These are phyloP conservation scores for Monosporascus sp. DNA, from an alignment of 2,329 filamentous ascomycete species.

Conservation along the genomic window DNA sequence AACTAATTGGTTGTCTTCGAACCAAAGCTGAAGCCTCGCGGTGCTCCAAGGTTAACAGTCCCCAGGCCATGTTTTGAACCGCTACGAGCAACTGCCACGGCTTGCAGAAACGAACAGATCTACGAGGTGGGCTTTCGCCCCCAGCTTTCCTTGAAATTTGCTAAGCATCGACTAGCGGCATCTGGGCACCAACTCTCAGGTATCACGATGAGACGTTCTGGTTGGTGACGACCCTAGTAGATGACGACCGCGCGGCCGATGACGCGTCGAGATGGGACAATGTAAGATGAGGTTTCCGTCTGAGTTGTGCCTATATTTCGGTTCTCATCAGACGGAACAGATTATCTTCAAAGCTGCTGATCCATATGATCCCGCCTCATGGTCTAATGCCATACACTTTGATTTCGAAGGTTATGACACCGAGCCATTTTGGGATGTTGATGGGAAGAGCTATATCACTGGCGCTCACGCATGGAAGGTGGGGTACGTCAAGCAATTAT, in stretches of 20 bases:
- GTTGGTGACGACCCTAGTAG: slow-evolving; percentile 36
- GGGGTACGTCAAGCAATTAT: slow-evolving; percentile 14
- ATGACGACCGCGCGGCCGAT: slow-evolving; percentile 25
- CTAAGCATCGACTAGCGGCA: slow-evolving; percentile 25
- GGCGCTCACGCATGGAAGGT: slow-evolving; percentile 34
- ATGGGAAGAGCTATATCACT: slow-evolving; percentile 48
- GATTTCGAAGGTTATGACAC: slow-evolving; percentile 49
- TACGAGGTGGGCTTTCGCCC: slow-evolving; percentile 15
- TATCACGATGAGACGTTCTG: slow-evolving; percentile 40
- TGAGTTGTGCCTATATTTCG: background rate
- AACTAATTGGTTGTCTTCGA: slow-evolving; percentile 18
- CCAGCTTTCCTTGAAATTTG: slow-evolving; percentile 5
- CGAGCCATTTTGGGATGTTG: slow-evolving; percentile 50
- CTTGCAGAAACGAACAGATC: slow-evolving; percentile 25
- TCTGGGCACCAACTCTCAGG: slow-evolving; percentile 43
- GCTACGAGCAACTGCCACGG: slow-evolving; percentile 20
- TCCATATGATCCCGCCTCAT: slow-evolving; percentile 36
- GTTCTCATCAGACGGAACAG: slow-evolving; percentile 12
- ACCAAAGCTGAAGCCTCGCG: background rate
- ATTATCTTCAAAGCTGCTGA: slow-evolving; percentile 40
- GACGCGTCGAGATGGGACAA: slow-evolving; percentile 30
- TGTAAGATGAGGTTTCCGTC: slow-evolving; percentile 10
- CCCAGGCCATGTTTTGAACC: slow-evolving; percentile 23
- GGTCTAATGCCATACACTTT: slow-evolving; percentile 44
- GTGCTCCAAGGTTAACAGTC: background rate